A percentile compares a stretch with the other conserved stretches of the same genome.
Conservation (phyloP, 805 yeast genomes). For the Barnettozyma siamensis region DNA sequence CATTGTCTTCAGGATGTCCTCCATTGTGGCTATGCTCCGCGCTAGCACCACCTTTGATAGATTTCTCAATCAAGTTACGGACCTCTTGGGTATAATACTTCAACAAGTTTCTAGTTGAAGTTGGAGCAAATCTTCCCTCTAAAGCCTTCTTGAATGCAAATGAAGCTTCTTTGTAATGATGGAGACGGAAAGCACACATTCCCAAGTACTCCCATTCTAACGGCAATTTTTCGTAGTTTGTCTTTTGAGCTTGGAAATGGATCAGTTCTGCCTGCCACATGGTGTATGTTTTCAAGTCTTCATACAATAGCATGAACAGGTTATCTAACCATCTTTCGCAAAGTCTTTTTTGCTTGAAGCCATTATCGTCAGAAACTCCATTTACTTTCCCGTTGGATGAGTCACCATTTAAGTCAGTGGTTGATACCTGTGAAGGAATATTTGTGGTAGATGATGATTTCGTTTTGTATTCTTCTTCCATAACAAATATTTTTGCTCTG, state of each 20-base stretch:
- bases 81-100: slow-evolving; percentile 54
- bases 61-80: slow-evolving; percentile 23
- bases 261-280: slow-evolving; percentile 90
- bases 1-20: slow-evolving; percentile 6
- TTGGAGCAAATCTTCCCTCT: slow-evolving; percentile 70
- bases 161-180: slow-evolving; percentile 83
- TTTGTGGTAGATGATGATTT: slow-evolving; percentile 17
- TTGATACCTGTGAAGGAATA: not conserved
- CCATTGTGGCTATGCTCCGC: not conserved
- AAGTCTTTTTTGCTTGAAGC: slow-evolving; percentile 56
- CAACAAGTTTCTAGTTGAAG: slow-evolving; percentile 68
- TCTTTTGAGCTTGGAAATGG: slow-evolving; percentile 84
- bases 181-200: slow-evolving; percentile 73
- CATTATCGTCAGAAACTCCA: slow-evolving; percentile 22
- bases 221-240: slow-evolving; percentile 69
- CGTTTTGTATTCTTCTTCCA: slow-evolving; percentile 56
- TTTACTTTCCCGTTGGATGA: slow-evolving; percentile 2
- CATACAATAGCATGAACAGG: slow-evolving; percentile 61
- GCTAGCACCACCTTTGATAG: slow-evolving; percentile 11
- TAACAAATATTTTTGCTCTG: slow-evolving; percentile 61
- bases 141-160: slow-evolving; percentile 75
- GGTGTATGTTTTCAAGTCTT: slow-evolving; percentile 75
- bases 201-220: slow-evolving; percentile 94
- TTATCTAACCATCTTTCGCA: slow-evolving; percentile 75
- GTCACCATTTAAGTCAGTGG: not conserved